A percentile compares a stretch with the other conserved stretches of the same genome.
phyloP scores from a whole-genome alignment of 2,329 filamentous ascomycete species.

The Penicillium sp. region DNA sequence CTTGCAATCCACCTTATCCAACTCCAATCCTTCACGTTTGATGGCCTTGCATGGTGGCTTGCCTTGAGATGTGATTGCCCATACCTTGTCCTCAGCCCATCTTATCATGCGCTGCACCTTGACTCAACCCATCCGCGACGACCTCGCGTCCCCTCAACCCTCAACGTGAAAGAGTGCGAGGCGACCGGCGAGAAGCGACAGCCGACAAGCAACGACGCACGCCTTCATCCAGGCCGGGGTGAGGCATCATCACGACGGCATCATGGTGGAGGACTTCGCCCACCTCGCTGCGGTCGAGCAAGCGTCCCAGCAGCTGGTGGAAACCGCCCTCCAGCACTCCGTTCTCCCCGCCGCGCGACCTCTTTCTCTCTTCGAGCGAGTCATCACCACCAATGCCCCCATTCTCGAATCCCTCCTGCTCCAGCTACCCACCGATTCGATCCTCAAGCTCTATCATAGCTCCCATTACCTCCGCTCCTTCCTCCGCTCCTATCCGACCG shows the following conservation, averaged over 20 bases:
- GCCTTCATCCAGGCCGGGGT: too few relatives aligned
- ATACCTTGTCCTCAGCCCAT: slow-evolving; percentile 19
- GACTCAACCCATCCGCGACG: slow-evolving; percentile 26
- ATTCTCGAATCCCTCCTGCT: slow-evolving; percentile 58
- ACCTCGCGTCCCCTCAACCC: slow-evolving; percentile 30
- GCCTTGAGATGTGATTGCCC: slow-evolving; percentile 25
- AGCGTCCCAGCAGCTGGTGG: slow-evolving; percentile 22
- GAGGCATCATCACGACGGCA: too few relatives aligned
- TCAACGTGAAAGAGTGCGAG: slow-evolving; percentile 12
- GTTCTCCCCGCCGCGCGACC: slow-evolving; percentile 26
- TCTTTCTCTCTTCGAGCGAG: slow-evolving; percentile 52
- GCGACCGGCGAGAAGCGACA: too few relatives aligned
- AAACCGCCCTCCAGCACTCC: slow-evolving; percentile 25
- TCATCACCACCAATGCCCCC: slow-evolving; percentile 57
- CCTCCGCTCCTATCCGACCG: slow-evolving; percentile 56
- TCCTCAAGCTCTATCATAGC: slow-evolving; percentile 59
- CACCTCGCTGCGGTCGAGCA: slow-evolving; percentile 9
- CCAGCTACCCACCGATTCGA: slow-evolving; percentile 55
- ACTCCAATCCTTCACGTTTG: slow-evolving; percentile 18
- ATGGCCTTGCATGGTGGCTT: slow-evolving; percentile 30
- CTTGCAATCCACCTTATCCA: slow-evolving; percentile 26
- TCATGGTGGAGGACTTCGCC: slow-evolving; percentile 15
- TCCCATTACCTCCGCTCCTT: slow-evolving; percentile 55
- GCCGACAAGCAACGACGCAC: too few relatives aligned
- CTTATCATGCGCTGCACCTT: slow-evolving; percentile 36